Conservation (phyloP, 176 grass and related monocot species). For the Alloteropsis semialata region DNA sequence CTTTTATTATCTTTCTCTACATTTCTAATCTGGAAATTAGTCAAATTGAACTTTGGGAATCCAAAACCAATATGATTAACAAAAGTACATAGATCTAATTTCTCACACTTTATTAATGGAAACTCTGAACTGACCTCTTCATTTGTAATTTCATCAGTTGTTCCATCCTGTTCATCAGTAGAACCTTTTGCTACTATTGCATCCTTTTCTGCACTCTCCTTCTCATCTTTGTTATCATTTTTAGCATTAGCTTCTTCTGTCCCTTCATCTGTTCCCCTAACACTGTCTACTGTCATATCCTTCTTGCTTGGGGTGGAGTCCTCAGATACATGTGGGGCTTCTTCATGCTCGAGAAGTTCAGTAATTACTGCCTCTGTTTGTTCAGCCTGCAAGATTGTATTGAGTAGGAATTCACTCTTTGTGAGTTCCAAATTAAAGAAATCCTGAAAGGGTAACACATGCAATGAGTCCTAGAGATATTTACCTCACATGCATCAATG, state of each 20-base stretch:
- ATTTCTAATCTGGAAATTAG: constrained; percentile 18
- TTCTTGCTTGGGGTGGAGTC: constrained; percentile 24
- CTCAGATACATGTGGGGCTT: background rate
- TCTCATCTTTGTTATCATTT: constrained; percentile 29
- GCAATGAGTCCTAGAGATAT: constrained; percentile 13
- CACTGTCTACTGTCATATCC: background rate
- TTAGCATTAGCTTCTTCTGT: constrained; percentile 26
- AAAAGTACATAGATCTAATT: constrained; percentile 24
- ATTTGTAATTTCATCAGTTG: constrained; percentile 27
- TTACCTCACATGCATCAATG: constrained; percentile 26
- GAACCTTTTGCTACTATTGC: background rate
- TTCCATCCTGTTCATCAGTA: background rate
- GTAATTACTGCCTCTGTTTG: constrained; percentile 25
- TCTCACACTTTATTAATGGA: background rate
- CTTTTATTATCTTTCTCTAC: background rate
- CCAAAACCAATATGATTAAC: background rate
- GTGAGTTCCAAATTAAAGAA: constrained; percentile 12
- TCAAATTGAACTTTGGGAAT: background rate
- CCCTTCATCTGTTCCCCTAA: constrained; percentile 23
- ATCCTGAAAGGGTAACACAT: constrained; percentile 8
- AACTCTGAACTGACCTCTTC: constrained; percentile 41
- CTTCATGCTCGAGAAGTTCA: constrained; percentile 32
- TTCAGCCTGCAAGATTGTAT: constrained; percentile 37
- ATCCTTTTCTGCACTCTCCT: constrained; percentile 15
- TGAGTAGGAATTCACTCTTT: constrained; percentile 10